Conservation (phyloP, 768 basidiomycete species). For the Podaxis rugospora region DNA sequence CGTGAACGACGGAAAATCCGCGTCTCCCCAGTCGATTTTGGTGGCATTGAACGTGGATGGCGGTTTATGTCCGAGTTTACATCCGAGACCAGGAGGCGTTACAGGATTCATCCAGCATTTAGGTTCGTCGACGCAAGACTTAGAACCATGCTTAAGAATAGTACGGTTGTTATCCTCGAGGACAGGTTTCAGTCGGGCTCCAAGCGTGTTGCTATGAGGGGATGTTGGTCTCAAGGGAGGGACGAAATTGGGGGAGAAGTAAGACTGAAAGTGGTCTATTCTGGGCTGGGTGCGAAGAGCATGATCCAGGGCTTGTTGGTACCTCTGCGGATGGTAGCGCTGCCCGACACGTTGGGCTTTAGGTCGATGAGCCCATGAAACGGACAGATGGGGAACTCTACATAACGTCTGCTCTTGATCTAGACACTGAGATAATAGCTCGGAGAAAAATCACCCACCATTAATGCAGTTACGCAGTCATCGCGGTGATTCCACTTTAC, state of each 20-base stretch:
- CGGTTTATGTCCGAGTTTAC: neutral
- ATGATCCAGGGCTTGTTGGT: neutral
- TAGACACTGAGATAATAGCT: neutral
- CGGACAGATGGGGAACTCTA: slow-evolving; percentile 63
- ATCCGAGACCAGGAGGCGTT: neutral
- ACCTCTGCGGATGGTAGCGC: neutral
- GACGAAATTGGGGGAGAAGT: neutral
- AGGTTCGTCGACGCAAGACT: neutral
- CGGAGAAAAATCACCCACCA: slow-evolving; percentile 36
- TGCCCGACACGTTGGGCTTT: neutral
- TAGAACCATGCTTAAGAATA: neutral
- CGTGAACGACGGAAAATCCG: slow-evolving; percentile 32
- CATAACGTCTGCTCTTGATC: slow-evolving; percentile 51
- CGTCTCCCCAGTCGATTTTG: slow-evolving; percentile 27
- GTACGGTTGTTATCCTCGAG: neutral
- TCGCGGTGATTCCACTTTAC: slow-evolving; percentile 78
- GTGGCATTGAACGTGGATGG: neutral
- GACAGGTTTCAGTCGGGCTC: neutral
- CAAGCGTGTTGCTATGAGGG: neutral
- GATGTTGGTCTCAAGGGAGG: too few species aligned
- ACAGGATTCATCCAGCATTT: neutral
- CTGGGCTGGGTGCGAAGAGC: neutral
- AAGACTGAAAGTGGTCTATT: neutral
- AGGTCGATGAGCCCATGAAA: slow-evolving; percentile 77
- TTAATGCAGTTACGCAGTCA: slow-evolving; percentile 67